Evolutionary conservation across 1,284 basidiomycete species (phyloP).

Genomic region (Vanrija pseudolonga): DNA sequence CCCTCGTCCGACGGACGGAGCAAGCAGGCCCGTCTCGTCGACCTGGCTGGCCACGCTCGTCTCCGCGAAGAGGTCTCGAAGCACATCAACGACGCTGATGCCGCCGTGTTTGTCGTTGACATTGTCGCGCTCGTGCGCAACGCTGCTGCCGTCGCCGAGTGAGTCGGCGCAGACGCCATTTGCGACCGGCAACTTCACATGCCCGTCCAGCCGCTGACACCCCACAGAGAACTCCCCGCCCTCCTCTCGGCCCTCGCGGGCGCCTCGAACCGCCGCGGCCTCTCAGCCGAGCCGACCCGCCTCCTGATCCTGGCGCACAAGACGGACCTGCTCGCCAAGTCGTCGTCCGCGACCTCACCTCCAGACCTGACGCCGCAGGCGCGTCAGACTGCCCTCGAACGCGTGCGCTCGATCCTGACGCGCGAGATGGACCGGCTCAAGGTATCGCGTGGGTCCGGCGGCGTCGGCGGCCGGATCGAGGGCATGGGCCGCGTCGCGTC

Average conservation of each 20-base stretch:
- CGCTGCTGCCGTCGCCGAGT: constrained; percentile 44
- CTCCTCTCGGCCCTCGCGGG: constrained; percentile 40
- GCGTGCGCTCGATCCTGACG: constrained; percentile 38
- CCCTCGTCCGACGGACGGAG: constrained; percentile 12
- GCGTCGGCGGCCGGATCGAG: constrained; percentile 41
- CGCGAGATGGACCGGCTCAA: constrained; percentile 48
- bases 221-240: constrained; percentile 36
- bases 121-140: constrained; percentile 37
- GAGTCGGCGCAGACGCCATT: constrained; percentile 19
- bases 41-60: constrained; percentile 48
- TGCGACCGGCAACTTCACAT: too few species aligned
- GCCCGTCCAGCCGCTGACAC: neutral
- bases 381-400: constrained; percentile 28
- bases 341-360: constrained; percentile 18
- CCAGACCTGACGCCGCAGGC: constrained; percentile 26
- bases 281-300: constrained; percentile 22
- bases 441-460: constrained; percentile 27
- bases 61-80: constrained; percentile 38
- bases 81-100: constrained; percentile 28
- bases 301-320: constrained; percentile 47
- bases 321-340: constrained; percentile 37
- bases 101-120: constrained; percentile 47
- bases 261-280: constrained; percentile 17
- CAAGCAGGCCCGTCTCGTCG: constrained; percentile 35
- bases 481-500: constrained; percentile 36